Conservation (phyloP, 225 moss, liverwort and hornwort genomes). For the Pseudoscleropodium purum region DNA sequence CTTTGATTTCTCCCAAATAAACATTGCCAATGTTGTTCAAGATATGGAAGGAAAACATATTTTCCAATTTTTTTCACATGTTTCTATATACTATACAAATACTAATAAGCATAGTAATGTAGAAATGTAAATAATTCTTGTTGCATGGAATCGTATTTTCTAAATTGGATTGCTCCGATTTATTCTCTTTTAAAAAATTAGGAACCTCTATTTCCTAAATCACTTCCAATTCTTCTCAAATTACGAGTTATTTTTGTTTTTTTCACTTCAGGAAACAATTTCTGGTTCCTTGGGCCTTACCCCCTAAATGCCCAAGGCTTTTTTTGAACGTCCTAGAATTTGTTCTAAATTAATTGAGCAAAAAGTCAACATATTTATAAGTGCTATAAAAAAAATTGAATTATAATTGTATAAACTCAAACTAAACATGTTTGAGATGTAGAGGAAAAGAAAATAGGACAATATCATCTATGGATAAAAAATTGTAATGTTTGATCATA, state of each 20-base stretch:
- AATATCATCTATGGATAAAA: too few relatives aligned
- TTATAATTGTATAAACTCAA: too few relatives aligned
- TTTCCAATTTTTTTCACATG: neutral
- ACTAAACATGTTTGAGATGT: too few relatives aligned
- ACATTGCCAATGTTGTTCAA: neutral
- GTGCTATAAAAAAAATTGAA: too few relatives aligned
- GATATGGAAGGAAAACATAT: neutral
- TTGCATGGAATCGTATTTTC: neutral
- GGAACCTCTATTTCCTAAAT: neutral
- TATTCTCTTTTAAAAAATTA: neutral
- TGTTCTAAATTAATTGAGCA: too few relatives aligned
- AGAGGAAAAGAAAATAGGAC: too few relatives aligned
- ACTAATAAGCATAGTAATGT: fast-evolving
- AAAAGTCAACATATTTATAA: too few relatives aligned
- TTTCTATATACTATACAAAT: fast-evolving
- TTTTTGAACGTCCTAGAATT: too few relatives aligned
- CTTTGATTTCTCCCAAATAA: fast-evolving
- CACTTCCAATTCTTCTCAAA: neutral
- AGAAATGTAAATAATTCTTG: fast-evolving
- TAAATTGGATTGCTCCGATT: fast-evolving
- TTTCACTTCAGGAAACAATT: fast-evolving
- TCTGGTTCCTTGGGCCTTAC: fast-evolving
- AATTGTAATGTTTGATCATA: too few relatives aligned
- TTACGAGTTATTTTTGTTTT: neutral
- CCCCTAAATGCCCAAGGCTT: too few relatives aligned